Evolutionary conservation across 768 basidiomycete species (phyloP).

Genomic region (Suillus subaureus): DNA sequence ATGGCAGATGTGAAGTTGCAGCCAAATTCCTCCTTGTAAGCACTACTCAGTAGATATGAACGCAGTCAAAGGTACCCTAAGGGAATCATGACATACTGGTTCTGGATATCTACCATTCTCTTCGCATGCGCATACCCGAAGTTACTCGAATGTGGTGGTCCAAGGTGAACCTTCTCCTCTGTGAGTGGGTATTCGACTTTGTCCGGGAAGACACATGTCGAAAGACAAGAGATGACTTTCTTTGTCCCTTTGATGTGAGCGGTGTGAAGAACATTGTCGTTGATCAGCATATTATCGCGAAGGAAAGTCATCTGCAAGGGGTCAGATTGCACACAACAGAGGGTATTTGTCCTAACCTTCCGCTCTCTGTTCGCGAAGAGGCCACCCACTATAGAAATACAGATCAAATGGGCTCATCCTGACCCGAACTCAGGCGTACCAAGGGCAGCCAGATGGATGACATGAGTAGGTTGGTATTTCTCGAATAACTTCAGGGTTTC

Average conservation of each 20-base stretch:
- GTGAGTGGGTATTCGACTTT: slow-evolving; percentile 92
- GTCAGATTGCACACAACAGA: background rate
- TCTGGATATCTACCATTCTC: slow-evolving; percentile 92
- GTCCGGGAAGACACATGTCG: slow-evolving; percentile 97
- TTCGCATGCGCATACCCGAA: slow-evolving; percentile 98
- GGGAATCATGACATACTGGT: slow-evolving; percentile 61
- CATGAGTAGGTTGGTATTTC: slow-evolving; percentile 93
- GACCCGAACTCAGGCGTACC: slow-evolving; percentile 48
- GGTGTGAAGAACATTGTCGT: slow-evolving; percentile 87
- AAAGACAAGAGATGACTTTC: slow-evolving; percentile 94
- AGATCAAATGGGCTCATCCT: slow-evolving; percentile 8
- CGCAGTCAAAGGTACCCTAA: background rate
- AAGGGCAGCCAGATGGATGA: slow-evolving; percentile 94
- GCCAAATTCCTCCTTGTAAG: slow-evolving; percentile 95
- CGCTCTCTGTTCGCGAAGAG: slow-evolving; percentile 95
- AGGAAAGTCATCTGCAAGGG: slow-evolving; percentile 77
- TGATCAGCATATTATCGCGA: slow-evolving; percentile 93
- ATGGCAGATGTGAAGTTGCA: slow-evolving; percentile 96
- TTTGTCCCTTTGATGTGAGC: slow-evolving; percentile 62
- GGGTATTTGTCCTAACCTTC: slow-evolving; percentile 54
- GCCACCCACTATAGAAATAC: slow-evolving; percentile 70
- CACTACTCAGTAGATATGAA: slow-evolving; percentile 46
- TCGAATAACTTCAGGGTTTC: slow-evolving; percentile 77
- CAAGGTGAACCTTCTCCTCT: slow-evolving; percentile 89
- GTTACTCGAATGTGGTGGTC: slow-evolving; percentile 92